Percentiles rank a stretch among this genome's conserved stretches.
phyloP scores from a whole-genome alignment of 805 yeast species.

The Candida tallmaniae region DNA sequence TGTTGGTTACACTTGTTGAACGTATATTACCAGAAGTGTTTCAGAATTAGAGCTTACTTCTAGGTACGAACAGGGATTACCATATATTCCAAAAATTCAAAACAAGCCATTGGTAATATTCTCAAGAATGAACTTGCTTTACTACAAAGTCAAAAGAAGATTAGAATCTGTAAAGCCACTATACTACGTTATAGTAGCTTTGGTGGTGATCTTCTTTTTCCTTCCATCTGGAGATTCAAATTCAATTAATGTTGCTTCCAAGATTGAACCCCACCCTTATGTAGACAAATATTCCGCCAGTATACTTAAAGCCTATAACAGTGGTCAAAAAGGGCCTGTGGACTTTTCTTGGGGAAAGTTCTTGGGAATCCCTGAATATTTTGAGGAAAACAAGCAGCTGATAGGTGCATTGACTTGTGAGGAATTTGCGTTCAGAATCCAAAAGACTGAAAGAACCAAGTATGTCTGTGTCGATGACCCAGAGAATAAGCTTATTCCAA shows the following conservation, averaged over 20 bases:
- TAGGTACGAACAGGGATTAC: too few species aligned
- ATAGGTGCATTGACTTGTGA: slow-evolving; percentile 9
- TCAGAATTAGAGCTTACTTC: too few species aligned
- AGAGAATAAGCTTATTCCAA: slow-evolving; percentile 6
- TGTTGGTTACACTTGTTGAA: too few species aligned
- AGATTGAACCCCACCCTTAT: background rate
- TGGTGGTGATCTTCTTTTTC: background rate
- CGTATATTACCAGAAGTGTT: too few species aligned
- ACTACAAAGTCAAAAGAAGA: background rate
- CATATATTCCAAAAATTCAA: too few species aligned
- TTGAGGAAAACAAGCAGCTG: slow-evolving; percentile 3
- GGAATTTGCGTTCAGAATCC: slow-evolving; percentile 10
- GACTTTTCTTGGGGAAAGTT: slow-evolving; percentile 12
- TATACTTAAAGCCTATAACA: slow-evolving; percentile 4
- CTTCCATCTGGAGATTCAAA: background rate
- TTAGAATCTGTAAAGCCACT: background rate
- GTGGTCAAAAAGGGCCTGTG: slow-evolving; percentile 2
- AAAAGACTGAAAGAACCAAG: slow-evolving; percentile 8
- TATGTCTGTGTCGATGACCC: slow-evolving; percentile 13
- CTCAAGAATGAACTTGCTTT: too few species aligned
- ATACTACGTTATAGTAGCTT: background rate
- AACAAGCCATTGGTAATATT: too few species aligned
- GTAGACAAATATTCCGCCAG: slow-evolving; percentile 10
- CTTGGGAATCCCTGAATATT: slow-evolving; percentile 8
- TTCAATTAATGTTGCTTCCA: background rate